Evolutionary conservation across 352 stramenopile genomes (phyloP).

Genomic region (Aphanomyces invadans): DNA sequence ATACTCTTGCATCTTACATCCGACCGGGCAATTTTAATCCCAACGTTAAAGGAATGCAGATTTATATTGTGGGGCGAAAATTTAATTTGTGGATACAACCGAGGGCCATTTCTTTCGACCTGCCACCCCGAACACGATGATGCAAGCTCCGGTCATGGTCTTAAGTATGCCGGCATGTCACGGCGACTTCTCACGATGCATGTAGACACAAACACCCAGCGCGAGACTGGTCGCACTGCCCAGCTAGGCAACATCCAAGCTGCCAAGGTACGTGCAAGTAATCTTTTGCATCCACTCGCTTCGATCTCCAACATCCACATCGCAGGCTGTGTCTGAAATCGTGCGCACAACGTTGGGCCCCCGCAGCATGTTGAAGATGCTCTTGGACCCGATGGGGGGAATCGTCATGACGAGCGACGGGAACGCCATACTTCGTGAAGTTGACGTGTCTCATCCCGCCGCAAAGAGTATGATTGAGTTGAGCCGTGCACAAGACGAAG

Average conservation of each 20-base stretch:
- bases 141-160: constrained; percentile 92
- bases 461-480: constrained; percentile 99
- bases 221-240: constrained; percentile 95
- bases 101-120: constrained; percentile 12
- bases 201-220: constrained; percentile 95
- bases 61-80: not conserved
- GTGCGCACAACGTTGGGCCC: constrained; percentile 98
- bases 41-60: not conserved
- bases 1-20: not conserved
- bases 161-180: constrained; percentile 70
- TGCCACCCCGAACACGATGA: constrained; percentile 27
- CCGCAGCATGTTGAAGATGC: constrained; percentile 99
- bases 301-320: constrained; percentile 5
- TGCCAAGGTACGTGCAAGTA: constrained; percentile 57
- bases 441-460: constrained; percentile 97
- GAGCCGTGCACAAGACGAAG: constrained; percentile 96
- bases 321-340: constrained; percentile 93
- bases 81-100: constrained; percentile 18
- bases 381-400: constrained; percentile 98
- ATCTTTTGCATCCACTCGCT: not conserved
- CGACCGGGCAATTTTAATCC: not conserved
- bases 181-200: not conserved
- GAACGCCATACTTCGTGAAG: constrained; percentile 98
- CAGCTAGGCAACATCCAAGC: constrained; percentile 98
- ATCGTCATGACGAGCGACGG: constrained; percentile 99